Evolutionary conservation across 2,329 filamentous ascomycete genomes (phyloP).

Genomic region (Fusarium redolens): DNA sequence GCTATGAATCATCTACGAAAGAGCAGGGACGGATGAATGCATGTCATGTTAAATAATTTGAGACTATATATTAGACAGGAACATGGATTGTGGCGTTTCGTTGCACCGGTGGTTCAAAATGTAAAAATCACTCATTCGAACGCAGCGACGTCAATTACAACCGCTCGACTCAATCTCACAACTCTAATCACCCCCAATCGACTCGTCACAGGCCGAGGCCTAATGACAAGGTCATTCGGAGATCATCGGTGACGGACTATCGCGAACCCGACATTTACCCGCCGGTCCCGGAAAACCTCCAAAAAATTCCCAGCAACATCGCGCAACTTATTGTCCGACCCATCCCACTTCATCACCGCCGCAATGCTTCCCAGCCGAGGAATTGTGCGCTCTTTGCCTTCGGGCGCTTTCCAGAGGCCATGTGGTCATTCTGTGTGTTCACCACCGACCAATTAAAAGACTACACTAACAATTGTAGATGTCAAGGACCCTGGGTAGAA

Average conservation of each 20-base stretch:
- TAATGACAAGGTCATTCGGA: conserved; percentile 23
- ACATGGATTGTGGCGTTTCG: conserved; percentile 29
- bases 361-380: conserved; percentile 61
- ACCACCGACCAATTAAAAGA: background rate
- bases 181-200: background rate
- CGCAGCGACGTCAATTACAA: background rate
- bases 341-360: conserved; percentile 40
- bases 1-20: conserved; percentile 4
- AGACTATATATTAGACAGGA: conserved; percentile 42
- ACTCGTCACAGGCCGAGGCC: conserved; percentile 20
- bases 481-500: conserved; percentile 45
- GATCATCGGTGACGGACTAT: conserved; percentile 26
- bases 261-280: conserved; percentile 51
- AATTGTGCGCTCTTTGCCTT: conserved; percentile 54
- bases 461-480: conserved; percentile 26
- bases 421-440: conserved; percentile 46
- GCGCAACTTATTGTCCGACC: conserved; percentile 25
- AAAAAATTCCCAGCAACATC: conserved; percentile 46
- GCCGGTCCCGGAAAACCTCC: conserved; percentile 38
- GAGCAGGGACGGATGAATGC: conserved; percentile 25
- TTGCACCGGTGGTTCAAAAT: conserved; percentile 29
- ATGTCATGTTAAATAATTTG: conserved; percentile 41
- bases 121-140: conserved; percentile 37
- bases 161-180: background rate
- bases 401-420: conserved; percentile 48